These are phyloP conservation scores for Pseudomonodictys pantanalensis DNA, from an alignment of 495 filamentous ascomycete species.

Conservation along the genomic window DNA sequence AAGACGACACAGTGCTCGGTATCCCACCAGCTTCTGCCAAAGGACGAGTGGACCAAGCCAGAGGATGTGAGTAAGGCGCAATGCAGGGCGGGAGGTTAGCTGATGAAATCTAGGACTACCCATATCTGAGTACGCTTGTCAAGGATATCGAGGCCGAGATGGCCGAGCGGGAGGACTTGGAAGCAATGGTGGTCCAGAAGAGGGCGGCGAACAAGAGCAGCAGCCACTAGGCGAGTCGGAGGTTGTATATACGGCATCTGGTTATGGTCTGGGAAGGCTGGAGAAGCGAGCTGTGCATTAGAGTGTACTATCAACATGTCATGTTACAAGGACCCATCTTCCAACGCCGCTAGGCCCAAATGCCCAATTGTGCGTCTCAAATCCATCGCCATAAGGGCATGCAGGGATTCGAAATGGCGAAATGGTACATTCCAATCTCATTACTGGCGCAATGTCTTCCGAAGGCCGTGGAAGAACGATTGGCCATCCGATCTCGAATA, in stretches of 20 bases:
- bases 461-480: too few relatives aligned
- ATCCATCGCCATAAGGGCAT: too few relatives aligned
- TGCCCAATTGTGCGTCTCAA: too few relatives aligned
- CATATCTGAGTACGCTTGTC: conserved; percentile 79
- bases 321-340: too few relatives aligned
- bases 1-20: conserved; percentile 64
- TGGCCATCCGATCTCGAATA: too few relatives aligned
- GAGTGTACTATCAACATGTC: conserved; percentile 29
- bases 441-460: too few relatives aligned
- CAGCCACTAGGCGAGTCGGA: conserved; percentile 8
- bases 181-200: conserved; percentile 63
- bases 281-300: conserved; percentile 25
- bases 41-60: conserved; percentile 74
- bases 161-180: conserved; percentile 77
- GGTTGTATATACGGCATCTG: conserved; percentile 6
- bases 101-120: conserved; percentile 57
- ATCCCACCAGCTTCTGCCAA: conserved; percentile 81
- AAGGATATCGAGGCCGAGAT: conserved; percentile 76
- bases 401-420: too few relatives aligned
- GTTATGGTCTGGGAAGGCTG: neutral
- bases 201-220: conserved; percentile 27
- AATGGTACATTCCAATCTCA: too few relatives aligned
- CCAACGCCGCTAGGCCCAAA: too few relatives aligned
- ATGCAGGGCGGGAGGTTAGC: neutral
- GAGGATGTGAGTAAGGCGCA: conserved; percentile 56